phyloP scores from a whole-genome alignment of 768 basidiomycete genomes.

The Suillus weaverae region DNA sequence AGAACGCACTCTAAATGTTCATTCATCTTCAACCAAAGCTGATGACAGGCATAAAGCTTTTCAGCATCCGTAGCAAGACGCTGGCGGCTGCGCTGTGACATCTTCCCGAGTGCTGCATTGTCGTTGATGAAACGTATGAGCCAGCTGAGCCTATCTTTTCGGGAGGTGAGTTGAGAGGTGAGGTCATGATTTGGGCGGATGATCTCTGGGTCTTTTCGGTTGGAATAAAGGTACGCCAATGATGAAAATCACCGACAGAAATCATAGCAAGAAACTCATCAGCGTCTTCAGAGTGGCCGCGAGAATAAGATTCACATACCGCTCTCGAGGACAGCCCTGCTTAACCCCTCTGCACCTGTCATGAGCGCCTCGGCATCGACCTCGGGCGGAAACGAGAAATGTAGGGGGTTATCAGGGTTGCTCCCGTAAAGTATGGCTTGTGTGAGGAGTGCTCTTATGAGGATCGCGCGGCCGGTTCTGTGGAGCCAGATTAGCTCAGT shows the following conservation, averaged over 20 bases:
- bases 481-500: slow-evolving; percentile 3
- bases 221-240: too few relatives aligned
- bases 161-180: slow-evolving; percentile 69
- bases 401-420: slow-evolving; percentile 72
- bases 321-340: slow-evolving; percentile 68
- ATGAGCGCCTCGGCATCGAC: slow-evolving; percentile 78
- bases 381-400: slow-evolving; percentile 79
- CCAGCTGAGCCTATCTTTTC: slow-evolving; percentile 76
- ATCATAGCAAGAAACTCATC: neutral
- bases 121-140: slow-evolving; percentile 89
- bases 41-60: slow-evolving; percentile 77
- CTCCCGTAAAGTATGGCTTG: slow-evolving; percentile 82
- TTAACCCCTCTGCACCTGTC: slow-evolving; percentile 77
- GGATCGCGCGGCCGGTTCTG: slow-evolving; percentile 62
- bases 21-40: slow-evolving; percentile 80
- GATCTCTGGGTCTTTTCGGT: slow-evolving; percentile 55
- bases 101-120: slow-evolving; percentile 79
- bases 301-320: slow-evolving; percentile 40
- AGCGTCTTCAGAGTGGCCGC: neutral
- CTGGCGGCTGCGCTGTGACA: slow-evolving; percentile 79
- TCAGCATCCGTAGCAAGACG: slow-evolving; percentile 81
- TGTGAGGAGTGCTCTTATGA: slow-evolving; percentile 79
- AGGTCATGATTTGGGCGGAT: slow-evolving; percentile 79
- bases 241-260: neutral
- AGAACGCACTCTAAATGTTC: slow-evolving; percentile 58